Evolutionary conservation across 805 yeast genomes (phyloP), one percentile per base, ranked within the genome.

Genomic region (Yamadazyma akitaensis): DNA sequence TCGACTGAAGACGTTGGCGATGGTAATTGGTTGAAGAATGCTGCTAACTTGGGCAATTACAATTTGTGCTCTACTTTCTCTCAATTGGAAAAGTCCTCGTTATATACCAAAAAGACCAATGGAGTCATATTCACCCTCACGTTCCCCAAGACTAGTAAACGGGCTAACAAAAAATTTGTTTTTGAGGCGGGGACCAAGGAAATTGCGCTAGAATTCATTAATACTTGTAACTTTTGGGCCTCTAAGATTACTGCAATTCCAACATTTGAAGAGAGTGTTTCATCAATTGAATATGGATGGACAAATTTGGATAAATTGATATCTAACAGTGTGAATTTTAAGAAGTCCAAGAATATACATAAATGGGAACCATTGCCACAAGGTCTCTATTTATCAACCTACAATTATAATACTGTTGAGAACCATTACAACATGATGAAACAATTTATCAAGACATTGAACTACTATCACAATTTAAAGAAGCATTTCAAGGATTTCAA

Each of bases 211-310:
- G 85, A 81, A 58, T 88, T 79, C 63, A 80, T 86, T 14, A 79
- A 84, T 54, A 81, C 92, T 5, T 83, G 94, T 64, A 90, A 89
- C 63, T 90, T 87, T 61, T 90, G 97, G 96, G 88, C 95, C 2
- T 87, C 92, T 1, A 77, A 94, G 53, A 77, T 86, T 32, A 84
- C 96, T 6, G 84, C 90, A 13, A 83, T 88, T 17, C 96, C 96
- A 2, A 74, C 82, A 0, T 60, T 64, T 48, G 86, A 83, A 56
- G 84, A 81, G 46, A 81, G 85, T 51, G 73, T 87, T 28, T 81
- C 89, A 2, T 82, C 92, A 44, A 77, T 83, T 48, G 95, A 90
- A 60, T 89, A 81, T 60, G 96, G 96, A 2, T 89, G 96, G 96
- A 72, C 74, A 24, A 60, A 72, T 52, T 53, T 72, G 48, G 70